phyloP scores from a whole-genome alignment of 2,329 filamentous ascomycete species.

The Paracamarosporium sp. region DNA sequence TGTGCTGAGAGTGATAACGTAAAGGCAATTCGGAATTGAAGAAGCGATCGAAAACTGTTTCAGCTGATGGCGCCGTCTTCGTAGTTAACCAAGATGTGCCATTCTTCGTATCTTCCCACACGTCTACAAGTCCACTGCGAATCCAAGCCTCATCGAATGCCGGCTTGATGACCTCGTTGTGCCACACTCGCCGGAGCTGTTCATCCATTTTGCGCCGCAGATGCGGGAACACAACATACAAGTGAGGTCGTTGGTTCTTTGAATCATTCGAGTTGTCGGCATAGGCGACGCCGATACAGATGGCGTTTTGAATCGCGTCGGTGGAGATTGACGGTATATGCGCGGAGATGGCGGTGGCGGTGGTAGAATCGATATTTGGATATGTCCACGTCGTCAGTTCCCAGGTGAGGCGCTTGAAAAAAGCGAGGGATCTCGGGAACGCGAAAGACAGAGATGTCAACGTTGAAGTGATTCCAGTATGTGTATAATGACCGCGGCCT shows the following conservation, averaged over 20 bases:
- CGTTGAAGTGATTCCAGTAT: not conserved
- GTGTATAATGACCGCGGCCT: too few species aligned
- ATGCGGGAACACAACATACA: slow-evolving; percentile 29
- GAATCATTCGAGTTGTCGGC: not conserved
- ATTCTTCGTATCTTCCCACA: not conserved
- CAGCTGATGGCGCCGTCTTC: slow-evolving; percentile 7
- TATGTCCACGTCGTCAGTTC: slow-evolving; percentile 27
- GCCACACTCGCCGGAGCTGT: slow-evolving; percentile 23
- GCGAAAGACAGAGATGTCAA: slow-evolving; percentile 19
- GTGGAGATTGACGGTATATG: not conserved
- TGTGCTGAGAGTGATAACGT: not conserved
- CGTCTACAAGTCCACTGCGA: slow-evolving; percentile 9
- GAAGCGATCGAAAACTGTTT: slow-evolving; percentile 8
- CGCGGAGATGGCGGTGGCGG: slow-evolving; percentile 11
- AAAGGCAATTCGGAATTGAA: not conserved
- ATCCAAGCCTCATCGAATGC: slow-evolving; percentile 27
- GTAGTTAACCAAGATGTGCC: slow-evolving; percentile 1
- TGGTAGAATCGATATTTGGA: not conserved
- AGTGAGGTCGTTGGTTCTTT: slow-evolving; percentile 5
- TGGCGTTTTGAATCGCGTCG: slow-evolving; percentile 5
- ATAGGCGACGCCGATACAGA: slow-evolving; percentile 20
- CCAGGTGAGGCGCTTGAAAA: slow-evolving; percentile 28
- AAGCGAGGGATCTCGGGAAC: slow-evolving; percentile 21
- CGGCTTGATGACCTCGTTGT: slow-evolving; percentile 26
- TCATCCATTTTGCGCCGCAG: not conserved